Conservation (phyloP, 108 stramenopile genomes). For the Fragilariopsis cylindrus region DNA sequence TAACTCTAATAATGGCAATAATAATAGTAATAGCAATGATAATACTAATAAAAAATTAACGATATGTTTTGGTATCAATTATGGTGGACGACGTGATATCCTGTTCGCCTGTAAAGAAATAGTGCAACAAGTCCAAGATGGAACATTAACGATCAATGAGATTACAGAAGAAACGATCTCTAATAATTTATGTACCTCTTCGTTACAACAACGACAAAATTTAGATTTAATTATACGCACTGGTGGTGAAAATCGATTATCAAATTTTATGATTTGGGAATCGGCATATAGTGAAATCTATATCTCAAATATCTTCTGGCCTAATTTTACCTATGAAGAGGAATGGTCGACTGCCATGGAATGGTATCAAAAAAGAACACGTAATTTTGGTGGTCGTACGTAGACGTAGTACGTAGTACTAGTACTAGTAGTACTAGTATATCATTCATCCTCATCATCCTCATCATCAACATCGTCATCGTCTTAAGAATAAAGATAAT, state of each 20-base stretch:
- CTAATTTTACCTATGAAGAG: conserved; percentile 67
- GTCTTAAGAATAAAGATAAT: neutral
- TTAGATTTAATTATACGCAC: conserved; percentile 85
- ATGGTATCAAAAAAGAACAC: conserved; percentile 60
- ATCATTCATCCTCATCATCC: neutral
- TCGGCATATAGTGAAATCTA: conserved; percentile 81
- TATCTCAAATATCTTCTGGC: conserved; percentile 69
- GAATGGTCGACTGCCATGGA: conserved; percentile 40
- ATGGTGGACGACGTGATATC: conserved; percentile 91
- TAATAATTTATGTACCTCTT: conserved; percentile 43
- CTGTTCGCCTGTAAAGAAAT: conserved; percentile 56
- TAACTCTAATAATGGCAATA: conserved; percentile 2
- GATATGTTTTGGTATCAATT: conserved; percentile 85
- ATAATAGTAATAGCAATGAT: neutral
- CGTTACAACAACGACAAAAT: conserved; percentile 40
- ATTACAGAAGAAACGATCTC: conserved; percentile 55
- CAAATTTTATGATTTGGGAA: conserved; percentile 91
- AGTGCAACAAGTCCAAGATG: conserved; percentile 39
- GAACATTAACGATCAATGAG: conserved; percentile 24
- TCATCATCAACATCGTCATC: neutral
- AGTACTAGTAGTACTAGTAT: too few species aligned
- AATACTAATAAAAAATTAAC: conserved; percentile 40
- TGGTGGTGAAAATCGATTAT: conserved; percentile 82
- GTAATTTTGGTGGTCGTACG: conserved; percentile 70
- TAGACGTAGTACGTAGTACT: too few species aligned